Percentiles rank a stretch among this genome's conserved stretches.
phyloP scores from a whole-genome alignment of 202 grass and related monocot genomes.

The Panicum virgatum region DNA sequence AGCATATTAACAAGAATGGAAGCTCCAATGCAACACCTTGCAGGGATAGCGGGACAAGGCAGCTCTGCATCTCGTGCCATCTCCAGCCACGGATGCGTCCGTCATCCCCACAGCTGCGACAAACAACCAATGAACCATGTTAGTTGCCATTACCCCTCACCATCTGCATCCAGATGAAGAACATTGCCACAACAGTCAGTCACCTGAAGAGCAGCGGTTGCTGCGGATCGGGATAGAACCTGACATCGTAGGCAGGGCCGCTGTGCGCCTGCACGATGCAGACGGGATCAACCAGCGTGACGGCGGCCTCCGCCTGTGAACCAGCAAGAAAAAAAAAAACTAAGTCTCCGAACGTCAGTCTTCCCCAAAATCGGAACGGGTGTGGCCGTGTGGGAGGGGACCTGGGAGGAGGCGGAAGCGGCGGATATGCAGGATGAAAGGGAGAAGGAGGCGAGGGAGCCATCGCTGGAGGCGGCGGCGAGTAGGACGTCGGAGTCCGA shows the following conservation, averaged over 20 bases:
- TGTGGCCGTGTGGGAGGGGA: not conserved
- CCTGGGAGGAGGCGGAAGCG: slow-evolving; percentile 42
- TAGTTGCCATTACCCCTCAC: not conserved
- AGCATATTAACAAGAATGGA: not conserved
- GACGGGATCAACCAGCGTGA: slow-evolving; percentile 47
- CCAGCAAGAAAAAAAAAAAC: not conserved
- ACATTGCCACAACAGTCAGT: not conserved
- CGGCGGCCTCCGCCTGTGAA: slow-evolving; percentile 15
- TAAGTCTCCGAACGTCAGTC: not conserved
- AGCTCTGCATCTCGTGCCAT: slow-evolving; percentile 76
- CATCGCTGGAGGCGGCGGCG: slow-evolving; percentile 75
- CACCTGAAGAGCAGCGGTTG: slow-evolving; percentile 82
- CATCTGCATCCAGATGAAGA: not conserved
- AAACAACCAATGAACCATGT: not conserved
- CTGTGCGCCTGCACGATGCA: slow-evolving; percentile 74
- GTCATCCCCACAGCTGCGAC: slow-evolving; percentile 73
- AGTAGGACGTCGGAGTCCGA: slow-evolving; percentile 56
- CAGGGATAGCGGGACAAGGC: slow-evolving; percentile 45
- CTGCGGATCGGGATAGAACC: slow-evolving; percentile 60
- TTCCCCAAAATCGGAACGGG: not conserved
- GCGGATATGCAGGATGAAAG: slow-evolving; percentile 62
- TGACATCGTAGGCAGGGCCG: slow-evolving; percentile 72
- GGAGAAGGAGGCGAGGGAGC: slow-evolving; percentile 70
- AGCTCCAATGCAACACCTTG: slow-evolving; percentile 47
- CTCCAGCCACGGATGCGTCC: slow-evolving; percentile 74